Percentiles rank a stretch among this genome's conserved stretches.
phyloP scores from a whole-genome alignment of 2,329 filamentous ascomycete genomes.

The Colletotrichum cordylinicola region DNA sequence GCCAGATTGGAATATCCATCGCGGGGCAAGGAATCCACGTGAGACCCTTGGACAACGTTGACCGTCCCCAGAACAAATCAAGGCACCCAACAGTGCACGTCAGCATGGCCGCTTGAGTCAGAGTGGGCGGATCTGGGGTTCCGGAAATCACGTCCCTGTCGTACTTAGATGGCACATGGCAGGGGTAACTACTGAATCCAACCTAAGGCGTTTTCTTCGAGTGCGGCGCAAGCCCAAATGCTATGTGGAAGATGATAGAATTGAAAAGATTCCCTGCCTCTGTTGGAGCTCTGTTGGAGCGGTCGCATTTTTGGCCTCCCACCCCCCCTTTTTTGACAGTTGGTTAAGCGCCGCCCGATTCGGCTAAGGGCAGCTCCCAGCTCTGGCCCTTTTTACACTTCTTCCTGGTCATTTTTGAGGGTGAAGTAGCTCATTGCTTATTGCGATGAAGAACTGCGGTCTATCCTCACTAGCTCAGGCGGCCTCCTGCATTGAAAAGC shows the following conservation, averaged over 20 bases:
- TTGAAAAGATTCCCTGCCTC: neutral
- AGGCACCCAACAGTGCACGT: neutral
- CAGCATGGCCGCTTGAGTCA: neutral
- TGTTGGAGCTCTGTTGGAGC: neutral
- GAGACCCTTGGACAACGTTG: too few species aligned
- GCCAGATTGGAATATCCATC: too few species aligned
- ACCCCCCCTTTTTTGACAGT: neutral
- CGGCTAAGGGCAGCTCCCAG: neutral
- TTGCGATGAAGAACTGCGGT: neutral
- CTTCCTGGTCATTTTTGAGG: neutral
- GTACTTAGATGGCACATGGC: neutral
- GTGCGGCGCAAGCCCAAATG: too few species aligned
- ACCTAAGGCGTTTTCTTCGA: neutral
- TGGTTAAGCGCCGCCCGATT: neutral
- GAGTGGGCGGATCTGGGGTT: neutral
- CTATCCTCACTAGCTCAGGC: neutral
- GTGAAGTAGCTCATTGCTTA: neutral
- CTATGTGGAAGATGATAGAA: neutral
- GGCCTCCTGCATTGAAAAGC: too few species aligned
- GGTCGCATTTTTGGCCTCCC: neutral
- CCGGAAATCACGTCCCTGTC: neutral
- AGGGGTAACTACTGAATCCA: neutral
- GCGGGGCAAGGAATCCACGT: too few species aligned
- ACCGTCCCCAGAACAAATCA: too few species aligned
- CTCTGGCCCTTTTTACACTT: neutral